These are phyloP conservation scores for maize (Zea mays) DNA, from an alignment of 176 grass and related monocot genomes.

Conservation along the genomic window Zm-B73-REFERENCE-NAM-5.0 NC_050105.1:1407501-1408000, in stretches of 20 bases:
- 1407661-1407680: background rate
- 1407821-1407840: no score
- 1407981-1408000: no score
- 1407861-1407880: background rate
- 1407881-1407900: background rate
- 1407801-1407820: background rate
- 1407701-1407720: slow-evolving; percentile 42
- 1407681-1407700: slow-evolving; percentile 49
- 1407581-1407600: slow-evolving; percentile 50
- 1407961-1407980: slow-evolving; percentile 32
- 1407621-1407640: slow-evolving; percentile 39
- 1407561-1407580: slow-evolving; percentile 75
- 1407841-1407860: slow-evolving; percentile 28
- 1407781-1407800: background rate
- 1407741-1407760: no score
- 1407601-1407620: slow-evolving; percentile 25
- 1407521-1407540: slow-evolving; percentile 24
- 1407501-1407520: background rate
- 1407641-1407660: slow-evolving; percentile 56
- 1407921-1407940: background rate
- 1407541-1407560: slow-evolving; percentile 45
- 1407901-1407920: background rate
- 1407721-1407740: background rate
- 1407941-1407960: background rate
- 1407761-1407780: background rate